Base-by-base conservation (phyloP, 495 filamentous ascomycete species). In the Penicillium canescens region DNA sequence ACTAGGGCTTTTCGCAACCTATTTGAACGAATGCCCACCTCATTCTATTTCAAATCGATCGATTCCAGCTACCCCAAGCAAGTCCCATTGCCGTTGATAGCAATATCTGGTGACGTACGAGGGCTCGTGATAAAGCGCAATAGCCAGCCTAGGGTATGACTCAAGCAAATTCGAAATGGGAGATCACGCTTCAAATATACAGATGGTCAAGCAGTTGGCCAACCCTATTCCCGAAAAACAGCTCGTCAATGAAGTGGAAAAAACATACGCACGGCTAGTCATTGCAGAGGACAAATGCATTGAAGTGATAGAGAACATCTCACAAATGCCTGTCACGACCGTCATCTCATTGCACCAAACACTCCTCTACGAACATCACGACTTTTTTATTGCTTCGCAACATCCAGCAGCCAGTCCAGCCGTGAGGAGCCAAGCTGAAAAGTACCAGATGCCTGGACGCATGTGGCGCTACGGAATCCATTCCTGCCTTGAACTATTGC, bases 271-370 rank as follows among this genome's bases (percentile, higher is more conserved):
- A 0, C 88, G 87, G 0, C 71, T 95, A 2, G 81, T 87, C 3
- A 88, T 90, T 83, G 87, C 91, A 0, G 90, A 95, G 64, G 81
- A 81, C 35, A 91, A 90, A 61, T 91, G 87, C 58, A 86, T 89
- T 6, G 83, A 90, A 31, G 80, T 89, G 11, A 84, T 89, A 64
- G 82, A 79, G 14, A 68, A 81, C 9, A 81, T 87, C 42, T 76
- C 73, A 1, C 72, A 71, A 45, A n/a, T n/a, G n/a, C 54, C 62
- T 42, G 52, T 73, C n/a, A 55, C 62, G 70, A 83, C 84, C 0
- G 60, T 92, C 12, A 87, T 90, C 49, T 84, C 83, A 3, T 64
- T 91, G 1, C 90, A 94, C 60, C 72, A 84, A 9, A 89, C 87
- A 0, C 66, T 93, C 2, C 69, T 93, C 1, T 81, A 90, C 54